Evolutionary conservation across 208 protist species (phyloP).

Genomic region (Herpetomonas samuelpessoai): DNA sequence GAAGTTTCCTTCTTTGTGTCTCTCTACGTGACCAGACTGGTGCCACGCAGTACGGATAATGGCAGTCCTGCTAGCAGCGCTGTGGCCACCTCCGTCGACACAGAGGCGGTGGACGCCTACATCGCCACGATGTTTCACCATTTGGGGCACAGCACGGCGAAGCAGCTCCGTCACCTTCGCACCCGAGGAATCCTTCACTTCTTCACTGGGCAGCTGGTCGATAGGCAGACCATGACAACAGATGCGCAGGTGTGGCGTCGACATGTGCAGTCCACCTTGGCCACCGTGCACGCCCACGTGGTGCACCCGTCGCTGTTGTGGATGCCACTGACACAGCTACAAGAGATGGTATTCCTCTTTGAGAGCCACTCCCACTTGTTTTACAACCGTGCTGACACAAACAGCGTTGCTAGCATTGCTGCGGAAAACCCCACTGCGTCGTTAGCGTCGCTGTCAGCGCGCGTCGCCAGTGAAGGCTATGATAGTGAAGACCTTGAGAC

Average conservation of each 20-base stretch:
- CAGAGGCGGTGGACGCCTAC: slow-evolving; percentile 30
- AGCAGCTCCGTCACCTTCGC: slow-evolving; percentile 65
- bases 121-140: slow-evolving; percentile 45
- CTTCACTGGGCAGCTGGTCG: slow-evolving; percentile 43
- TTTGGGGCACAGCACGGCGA: slow-evolving; percentile 72
- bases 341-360: slow-evolving; percentile 67
- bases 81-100: slow-evolving; percentile 7
- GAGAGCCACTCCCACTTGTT: slow-evolving; percentile 35
- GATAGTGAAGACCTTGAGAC: too few species aligned
- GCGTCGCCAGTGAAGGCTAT: too few species aligned
- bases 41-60: background rate
- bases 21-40: slow-evolving; percentile 9
- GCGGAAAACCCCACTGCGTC: too few species aligned
- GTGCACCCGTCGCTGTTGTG: slow-evolving; percentile 66
- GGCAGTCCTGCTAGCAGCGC: slow-evolving; percentile 1
- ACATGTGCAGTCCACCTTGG: slow-evolving; percentile 55
- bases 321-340: slow-evolving; percentile 78
- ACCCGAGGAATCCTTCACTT: slow-evolving; percentile 27
- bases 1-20: slow-evolving; percentile 71
- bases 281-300: slow-evolving; percentile 54
- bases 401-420: too few species aligned
- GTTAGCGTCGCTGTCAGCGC: too few species aligned
- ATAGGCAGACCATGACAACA: slow-evolving; percentile 21
- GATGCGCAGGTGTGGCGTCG: slow-evolving; percentile 31
- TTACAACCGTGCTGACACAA: too few species aligned